phyloP scores from a whole-genome alignment of 495 filamentous ascomycete genomes.

The Talaromyces thailandensis region DNA sequence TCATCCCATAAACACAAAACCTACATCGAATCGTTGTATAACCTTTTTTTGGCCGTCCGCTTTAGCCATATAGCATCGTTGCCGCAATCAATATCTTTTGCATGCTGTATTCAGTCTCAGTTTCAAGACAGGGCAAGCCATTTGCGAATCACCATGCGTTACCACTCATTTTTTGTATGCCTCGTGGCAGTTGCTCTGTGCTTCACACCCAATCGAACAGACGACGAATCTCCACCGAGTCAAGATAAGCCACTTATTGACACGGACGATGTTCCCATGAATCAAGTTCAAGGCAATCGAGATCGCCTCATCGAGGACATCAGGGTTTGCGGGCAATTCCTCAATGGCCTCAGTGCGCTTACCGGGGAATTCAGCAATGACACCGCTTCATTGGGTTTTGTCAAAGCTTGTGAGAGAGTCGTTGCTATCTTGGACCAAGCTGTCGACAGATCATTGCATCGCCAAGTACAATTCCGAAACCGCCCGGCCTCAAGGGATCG shows the following conservation, averaged over 20 bases:
- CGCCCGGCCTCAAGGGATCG: not conserved
- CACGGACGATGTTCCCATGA: not conserved
- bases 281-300: not conserved
- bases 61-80: not conserved
- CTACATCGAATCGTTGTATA: not conserved
- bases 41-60: not conserved
- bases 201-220: not conserved
- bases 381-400: not conserved
- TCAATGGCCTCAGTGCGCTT: not conserved
- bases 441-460: not conserved
- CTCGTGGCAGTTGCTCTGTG: slow-evolving; percentile 2
- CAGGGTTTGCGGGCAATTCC: not conserved
- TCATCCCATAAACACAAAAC: not conserved
- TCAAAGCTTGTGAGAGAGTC: not conserved
- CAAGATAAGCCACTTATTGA: not conserved
- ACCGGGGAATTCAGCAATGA: not conserved
- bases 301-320: not conserved
- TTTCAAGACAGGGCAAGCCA: not conserved
- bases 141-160: not conserved
- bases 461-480: not conserved
- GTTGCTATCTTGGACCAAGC: not conserved
- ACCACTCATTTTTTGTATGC: not conserved
- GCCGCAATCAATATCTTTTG: not conserved
- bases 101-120: not conserved
- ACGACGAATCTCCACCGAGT: not conserved